A percentile compares a stretch with the other conserved stretches of the same genome.
These are phyloP conservation scores for Mycena rebaudengoi DNA, from an alignment of 768 basidiomycete species.

Conservation along the genomic window DNA sequence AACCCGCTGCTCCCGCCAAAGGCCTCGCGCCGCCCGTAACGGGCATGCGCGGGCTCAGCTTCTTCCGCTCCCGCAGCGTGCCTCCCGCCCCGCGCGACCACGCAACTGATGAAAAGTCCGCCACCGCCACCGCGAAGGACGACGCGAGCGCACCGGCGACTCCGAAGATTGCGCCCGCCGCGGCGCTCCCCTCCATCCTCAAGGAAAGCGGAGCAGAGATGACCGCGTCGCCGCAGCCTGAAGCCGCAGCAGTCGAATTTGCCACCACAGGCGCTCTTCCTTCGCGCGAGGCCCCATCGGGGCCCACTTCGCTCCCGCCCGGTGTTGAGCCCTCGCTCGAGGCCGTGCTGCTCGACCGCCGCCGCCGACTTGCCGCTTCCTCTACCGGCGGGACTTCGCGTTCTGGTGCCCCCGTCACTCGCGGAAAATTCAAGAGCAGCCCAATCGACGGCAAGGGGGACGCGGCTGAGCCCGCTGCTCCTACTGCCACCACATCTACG, in stretches of 20 bases:
- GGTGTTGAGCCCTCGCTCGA: conserved; percentile 20
- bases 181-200: conserved; percentile 14
- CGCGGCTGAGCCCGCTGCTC: neutral
- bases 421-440: conserved; percentile 24
- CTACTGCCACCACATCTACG: neutral
- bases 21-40: conserved; percentile 30
- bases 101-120: conserved; percentile 11
- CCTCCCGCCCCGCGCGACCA: conserved; percentile 46
- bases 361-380: too few relatives aligned
- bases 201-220: conserved; percentile 9
- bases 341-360: conserved; percentile 20
- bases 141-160: conserved; percentile 18
- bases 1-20: conserved; percentile 28
- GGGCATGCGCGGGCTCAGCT: conserved; percentile 38
- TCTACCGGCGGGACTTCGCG: too few relatives aligned
- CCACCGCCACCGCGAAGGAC: too few relatives aligned
- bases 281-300: neutral
- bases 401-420: neutral
- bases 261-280: neutral
- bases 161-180: neutral
- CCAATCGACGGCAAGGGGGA: conserved; percentile 1
- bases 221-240: conserved; percentile 15
- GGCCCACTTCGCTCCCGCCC: conserved; percentile 16
- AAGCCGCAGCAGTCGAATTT: conserved; percentile 6
- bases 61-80: conserved; percentile 49